Percentiles rank a stretch among this genome's conserved stretches.
These are phyloP conservation scores for Hippophae gyantsensis DNA, from an alignment of 306 rosid genomes.

Conservation along the genomic window DNA sequence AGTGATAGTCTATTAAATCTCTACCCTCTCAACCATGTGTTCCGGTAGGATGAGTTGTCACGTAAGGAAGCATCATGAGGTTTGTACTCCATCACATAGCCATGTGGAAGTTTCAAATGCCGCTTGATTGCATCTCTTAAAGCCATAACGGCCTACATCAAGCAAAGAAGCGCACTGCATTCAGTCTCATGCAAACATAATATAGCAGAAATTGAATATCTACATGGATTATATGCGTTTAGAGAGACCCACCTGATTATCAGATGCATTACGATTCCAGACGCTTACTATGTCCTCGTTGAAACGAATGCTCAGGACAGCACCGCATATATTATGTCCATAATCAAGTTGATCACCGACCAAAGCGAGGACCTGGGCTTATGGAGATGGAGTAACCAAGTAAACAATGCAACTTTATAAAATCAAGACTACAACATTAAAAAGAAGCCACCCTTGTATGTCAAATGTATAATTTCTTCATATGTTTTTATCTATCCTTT, in stretches of 20 bases:
- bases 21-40: conserved; percentile 95
- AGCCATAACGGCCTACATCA: conserved; percentile 3
- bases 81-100: conserved; percentile 92
- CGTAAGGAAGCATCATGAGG: conserved; percentile 84
- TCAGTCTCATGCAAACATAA: neutral
- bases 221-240: conserved; percentile 1
- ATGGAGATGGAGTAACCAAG: conserved; percentile 4
- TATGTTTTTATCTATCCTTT: neutral
- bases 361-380: conserved; percentile 70
- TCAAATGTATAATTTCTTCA: neutral
- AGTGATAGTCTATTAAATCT: neutral
- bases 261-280: conserved; percentile 91
- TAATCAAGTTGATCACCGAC: conserved; percentile 87
- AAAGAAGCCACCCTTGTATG: neutral
- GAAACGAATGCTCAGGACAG: conserved; percentile 84
- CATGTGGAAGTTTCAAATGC: conserved; percentile 81
- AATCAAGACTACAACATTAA: neutral
- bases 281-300: conserved; percentile 85
- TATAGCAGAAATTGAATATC: neutral
- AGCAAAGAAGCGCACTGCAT: neutral
- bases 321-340: conserved; percentile 87
- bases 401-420: neutral
- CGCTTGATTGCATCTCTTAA: conserved; percentile 46
- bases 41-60: conserved; percentile 88
- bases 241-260: conserved; percentile 50